Evolutionary conservation across 129 eudicot genomes (phyloP).

Genomic region (Silybum marianum): DNA sequence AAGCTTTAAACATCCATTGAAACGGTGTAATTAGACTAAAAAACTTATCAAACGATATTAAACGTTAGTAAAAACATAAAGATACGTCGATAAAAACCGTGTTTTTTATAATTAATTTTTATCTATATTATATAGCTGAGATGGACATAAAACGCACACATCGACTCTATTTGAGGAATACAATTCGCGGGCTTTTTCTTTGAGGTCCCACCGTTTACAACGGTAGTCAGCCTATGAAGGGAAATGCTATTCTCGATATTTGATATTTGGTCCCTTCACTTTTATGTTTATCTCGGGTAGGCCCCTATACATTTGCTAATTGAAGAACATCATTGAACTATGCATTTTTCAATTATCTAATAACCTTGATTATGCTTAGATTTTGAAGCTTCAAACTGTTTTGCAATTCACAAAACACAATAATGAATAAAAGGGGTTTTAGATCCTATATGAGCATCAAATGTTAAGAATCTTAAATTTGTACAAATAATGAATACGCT

Average conservation of each 20-base stretch:
- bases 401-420: not conserved
- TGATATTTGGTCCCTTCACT: slow-evolving; percentile 10
- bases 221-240: slow-evolving; percentile 8
- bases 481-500: not conserved
- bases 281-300: not conserved
- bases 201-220: slow-evolving; percentile 23
- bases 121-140: not conserved
- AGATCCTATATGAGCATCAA: not conserved
- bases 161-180: slow-evolving; percentile 17
- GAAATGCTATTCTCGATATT: not conserved
- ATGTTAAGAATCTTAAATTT: not conserved
- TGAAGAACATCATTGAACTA: not conserved
- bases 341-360: not conserved
- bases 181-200: slow-evolving; percentile 25
- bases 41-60: no score
- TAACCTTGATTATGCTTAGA: not conserved
- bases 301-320: not conserved
- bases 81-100: no score
- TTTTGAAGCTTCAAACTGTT: not conserved
- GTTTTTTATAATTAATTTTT: no score
- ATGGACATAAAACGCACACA: not conserved
- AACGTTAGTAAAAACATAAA: no score
- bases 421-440: not conserved
- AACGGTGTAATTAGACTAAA: no score
- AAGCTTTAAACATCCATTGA: no score